Base-by-base conservation (phyloP, 169 alveolate genomes). In the Toxoplasma gondii region DNA sequence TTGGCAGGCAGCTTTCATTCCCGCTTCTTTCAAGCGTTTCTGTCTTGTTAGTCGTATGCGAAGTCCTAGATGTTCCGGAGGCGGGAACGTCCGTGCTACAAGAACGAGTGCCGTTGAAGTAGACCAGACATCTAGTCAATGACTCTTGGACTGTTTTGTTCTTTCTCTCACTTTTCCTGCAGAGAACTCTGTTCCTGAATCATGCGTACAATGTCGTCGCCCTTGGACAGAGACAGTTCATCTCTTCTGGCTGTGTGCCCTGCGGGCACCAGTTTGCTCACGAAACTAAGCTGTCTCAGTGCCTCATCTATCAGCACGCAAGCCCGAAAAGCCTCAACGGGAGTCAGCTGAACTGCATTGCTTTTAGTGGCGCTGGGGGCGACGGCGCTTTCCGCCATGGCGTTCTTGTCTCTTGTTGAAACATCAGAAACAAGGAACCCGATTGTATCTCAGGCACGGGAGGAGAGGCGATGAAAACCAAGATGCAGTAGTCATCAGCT, bases 251-350 rank as follows among this genome's bases (percentile, higher is more conserved):
- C 41, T 27, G 80, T 1, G 45, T 54, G 38, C 1, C 67, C 78
- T 27, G 70, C 82, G 29, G 69, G 64, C 49, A 38, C 39, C 53
- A 92, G 92, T 31, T 69, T 83, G 43, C 90, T 78, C 64, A 92
- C 64, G 44, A 92, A 92, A 27, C n/a, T 7, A 41, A 92, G 93
- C 82, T 86, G 83, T 43, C 86, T 92, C 67, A 92, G 64, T 1
- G 95, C 95, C 41, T 92, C 91, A 4, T 92, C 93, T 27, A 92
- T 0, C 27, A 92, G 88, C 38, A 92, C 67, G 24, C 69, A 44
- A 5, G 93, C 95, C 44, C 95, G 84, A 12, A 92, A 80, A 44
- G 88, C 67, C 67, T 92, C 95, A 34, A 92, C 95, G 16, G 95
- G 95, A 49, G 91, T 67, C 69, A 92, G 81, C 78, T 83, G 94